These are phyloP conservation scores for Lonicera japonica DNA, from an alignment of 129 eudicot genomes.

Conservation along the genomic window DNA sequence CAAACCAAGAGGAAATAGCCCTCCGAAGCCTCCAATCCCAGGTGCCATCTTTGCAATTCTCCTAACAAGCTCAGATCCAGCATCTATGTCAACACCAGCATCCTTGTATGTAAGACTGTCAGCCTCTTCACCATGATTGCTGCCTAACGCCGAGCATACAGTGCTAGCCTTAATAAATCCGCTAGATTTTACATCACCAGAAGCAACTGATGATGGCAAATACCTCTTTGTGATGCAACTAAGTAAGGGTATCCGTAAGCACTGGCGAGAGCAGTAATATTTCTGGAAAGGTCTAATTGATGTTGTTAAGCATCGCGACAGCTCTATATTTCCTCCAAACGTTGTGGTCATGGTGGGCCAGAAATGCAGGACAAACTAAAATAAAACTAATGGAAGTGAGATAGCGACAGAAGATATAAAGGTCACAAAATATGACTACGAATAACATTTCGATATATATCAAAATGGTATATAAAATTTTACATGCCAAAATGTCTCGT, in stretches of 20 bases:
- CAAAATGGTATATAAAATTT: too few relatives aligned
- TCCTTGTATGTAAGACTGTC: slow-evolving; percentile 71
- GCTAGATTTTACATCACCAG: slow-evolving; percentile 15
- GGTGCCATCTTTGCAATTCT: slow-evolving; percentile 97
- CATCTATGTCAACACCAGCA: slow-evolving; percentile 97
- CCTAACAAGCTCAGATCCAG: slow-evolving; percentile 90
- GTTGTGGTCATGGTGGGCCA: slow-evolving; percentile 31
- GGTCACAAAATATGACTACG: too few relatives aligned
- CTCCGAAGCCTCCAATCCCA: slow-evolving; percentile 96
- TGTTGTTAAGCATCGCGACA: slow-evolving; percentile 20
- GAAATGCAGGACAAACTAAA: not conserved
- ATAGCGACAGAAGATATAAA: not conserved
- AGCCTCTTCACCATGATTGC: slow-evolving; percentile 15
- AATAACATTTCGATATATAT: too few relatives aligned
- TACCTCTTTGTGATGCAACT: slow-evolving; percentile 18
- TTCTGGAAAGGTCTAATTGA: slow-evolving; percentile 11
- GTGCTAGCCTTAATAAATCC: slow-evolving; percentile 10
- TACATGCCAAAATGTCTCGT: too few relatives aligned
- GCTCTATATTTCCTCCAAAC: slow-evolving; percentile 34
- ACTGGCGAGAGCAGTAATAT: not conserved
- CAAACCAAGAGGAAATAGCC: slow-evolving; percentile 77
- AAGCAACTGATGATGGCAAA: slow-evolving; percentile 19
- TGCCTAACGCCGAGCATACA: slow-evolving; percentile 25
- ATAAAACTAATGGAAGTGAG: not conserved
- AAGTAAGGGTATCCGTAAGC: slow-evolving; percentile 15